phyloP scores from a whole-genome alignment of 75 land plant species.

The Picea sitchensis region DNA sequence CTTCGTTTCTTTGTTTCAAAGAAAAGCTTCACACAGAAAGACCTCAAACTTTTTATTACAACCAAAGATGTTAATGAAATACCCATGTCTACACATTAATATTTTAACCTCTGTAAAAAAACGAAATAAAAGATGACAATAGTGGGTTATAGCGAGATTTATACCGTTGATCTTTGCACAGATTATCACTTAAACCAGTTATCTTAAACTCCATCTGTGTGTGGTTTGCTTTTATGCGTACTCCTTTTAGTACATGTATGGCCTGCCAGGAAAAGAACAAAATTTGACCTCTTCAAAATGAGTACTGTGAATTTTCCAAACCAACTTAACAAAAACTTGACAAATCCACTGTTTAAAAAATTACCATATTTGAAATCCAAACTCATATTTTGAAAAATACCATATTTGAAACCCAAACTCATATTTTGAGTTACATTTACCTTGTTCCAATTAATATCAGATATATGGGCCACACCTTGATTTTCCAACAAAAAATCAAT shows the following conservation, averaged over 20 bases:
- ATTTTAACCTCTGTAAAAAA: no score
- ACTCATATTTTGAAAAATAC: background rate
- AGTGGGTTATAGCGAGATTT: no score
- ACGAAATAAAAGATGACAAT: no score
- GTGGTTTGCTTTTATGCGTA: constrained; percentile 49
- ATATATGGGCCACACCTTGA: constrained; percentile 35
- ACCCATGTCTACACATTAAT: no score
- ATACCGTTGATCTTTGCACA: constrained; percentile 50
- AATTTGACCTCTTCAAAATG: no score
- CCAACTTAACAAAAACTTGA: background rate
- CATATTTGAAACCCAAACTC: background rate
- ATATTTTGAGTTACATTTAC: constrained; percentile 12
- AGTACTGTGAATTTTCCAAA: no score
- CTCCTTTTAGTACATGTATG: constrained; percentile 55
- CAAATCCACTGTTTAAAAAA: background rate
- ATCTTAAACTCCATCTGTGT: constrained; percentile 57
- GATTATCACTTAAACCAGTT: constrained; percentile 55
- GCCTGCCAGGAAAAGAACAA: constrained; percentile 28
- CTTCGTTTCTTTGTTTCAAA: constrained; percentile 32
- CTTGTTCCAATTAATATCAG: constrained; percentile 61
- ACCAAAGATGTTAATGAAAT: background rate
- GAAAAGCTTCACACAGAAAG: constrained; percentile 42
- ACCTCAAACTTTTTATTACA: background rate
- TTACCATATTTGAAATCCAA: background rate
- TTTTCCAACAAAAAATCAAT: constrained; percentile 63